These are phyloP conservation scores for Echinosophora koreensis DNA, from an alignment of 306 rosid species.

Conservation along the genomic window DNA sequence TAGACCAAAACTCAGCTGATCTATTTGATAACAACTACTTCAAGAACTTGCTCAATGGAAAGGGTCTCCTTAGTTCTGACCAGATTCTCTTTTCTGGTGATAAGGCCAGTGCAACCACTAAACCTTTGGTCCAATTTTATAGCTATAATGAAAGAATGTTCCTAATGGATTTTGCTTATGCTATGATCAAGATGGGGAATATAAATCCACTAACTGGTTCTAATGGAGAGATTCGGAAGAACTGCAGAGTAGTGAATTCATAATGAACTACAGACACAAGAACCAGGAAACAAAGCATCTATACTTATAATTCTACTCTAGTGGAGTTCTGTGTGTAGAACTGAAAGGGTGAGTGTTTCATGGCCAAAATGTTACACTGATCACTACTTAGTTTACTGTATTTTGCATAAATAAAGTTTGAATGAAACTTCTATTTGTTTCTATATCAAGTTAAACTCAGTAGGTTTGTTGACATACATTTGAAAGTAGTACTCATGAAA, in stretches of 20 bases:
- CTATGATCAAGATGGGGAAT: conserved; percentile 86
- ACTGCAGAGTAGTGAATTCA: conserved; percentile 62
- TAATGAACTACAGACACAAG: neutral
- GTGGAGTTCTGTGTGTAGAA: neutral
- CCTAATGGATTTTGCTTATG: conserved; percentile 57
- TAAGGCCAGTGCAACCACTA: conserved; percentile 52
- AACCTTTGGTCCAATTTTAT: conserved; percentile 63
- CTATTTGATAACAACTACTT: conserved; percentile 75
- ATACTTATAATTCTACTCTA: neutral
- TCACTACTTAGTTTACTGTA: neutral
- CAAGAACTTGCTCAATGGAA: conserved; percentile 59
- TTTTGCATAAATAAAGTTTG: neutral
- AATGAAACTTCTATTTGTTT: neutral
- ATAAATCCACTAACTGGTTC: conserved; percentile 62
- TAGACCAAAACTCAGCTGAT: conserved; percentile 68
- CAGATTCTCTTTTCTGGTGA: conserved; percentile 63
- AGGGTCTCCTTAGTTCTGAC: conserved; percentile 76
- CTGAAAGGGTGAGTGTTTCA: neutral
- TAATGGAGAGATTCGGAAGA: conserved; percentile 70
- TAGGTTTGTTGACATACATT: neutral
- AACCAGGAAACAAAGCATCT: neutral
- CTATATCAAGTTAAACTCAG: neutral
- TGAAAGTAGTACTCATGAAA: neutral
- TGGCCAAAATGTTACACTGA: neutral
- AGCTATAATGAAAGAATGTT: conserved; percentile 50